Conservation (phyloP, 257 asterid genomes). For the Scutellaria minor region DNA sequence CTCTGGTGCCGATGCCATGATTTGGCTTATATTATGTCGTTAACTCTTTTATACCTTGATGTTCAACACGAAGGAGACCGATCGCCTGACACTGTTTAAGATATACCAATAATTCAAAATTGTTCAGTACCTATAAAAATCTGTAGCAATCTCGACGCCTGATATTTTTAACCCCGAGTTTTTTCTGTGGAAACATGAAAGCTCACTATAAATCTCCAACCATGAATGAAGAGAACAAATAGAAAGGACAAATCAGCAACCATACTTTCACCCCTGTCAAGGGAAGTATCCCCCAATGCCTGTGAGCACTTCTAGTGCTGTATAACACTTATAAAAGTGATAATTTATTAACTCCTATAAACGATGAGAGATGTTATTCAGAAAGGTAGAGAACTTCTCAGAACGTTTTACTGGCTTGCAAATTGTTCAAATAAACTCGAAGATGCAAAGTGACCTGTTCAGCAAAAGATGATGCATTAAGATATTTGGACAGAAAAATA, state of each 20-base stretch:
- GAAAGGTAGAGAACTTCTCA: constrained; percentile 20
- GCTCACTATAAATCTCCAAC: constrained; percentile 17
- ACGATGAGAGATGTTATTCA: constrained; percentile 10
- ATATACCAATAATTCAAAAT: constrained; percentile 48
- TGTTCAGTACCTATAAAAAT: constrained; percentile 34
- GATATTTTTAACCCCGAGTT: constrained; percentile 15
- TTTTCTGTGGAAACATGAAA: constrained; percentile 25
- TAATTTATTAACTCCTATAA: constrained; percentile 16
- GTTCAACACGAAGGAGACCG: constrained; percentile 33
- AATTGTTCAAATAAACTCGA: constrained; percentile 24
- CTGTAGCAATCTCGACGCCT: constrained; percentile 34
- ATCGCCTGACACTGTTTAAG: constrained; percentile 32
- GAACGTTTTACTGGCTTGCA: constrained; percentile 14
- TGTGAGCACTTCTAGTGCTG: background rate
- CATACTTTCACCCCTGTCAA: constrained; percentile 19
- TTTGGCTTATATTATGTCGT: constrained; percentile 41
- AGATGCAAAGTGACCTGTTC: constrained; percentile 21
- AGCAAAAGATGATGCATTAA: constrained; percentile 18
- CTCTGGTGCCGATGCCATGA: constrained; percentile 56
- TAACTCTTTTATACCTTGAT: constrained; percentile 36
- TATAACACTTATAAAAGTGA: constrained; percentile 26
- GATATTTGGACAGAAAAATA: constrained; percentile 27
- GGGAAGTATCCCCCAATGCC: constrained; percentile 10
- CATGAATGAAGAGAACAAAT: constrained; percentile 10
- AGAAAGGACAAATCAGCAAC: constrained; percentile 24